Evolutionary conservation across 192 early-diverging fungal genomes (phyloP).

Genomic region (Chytriomyces confervae): DNA sequence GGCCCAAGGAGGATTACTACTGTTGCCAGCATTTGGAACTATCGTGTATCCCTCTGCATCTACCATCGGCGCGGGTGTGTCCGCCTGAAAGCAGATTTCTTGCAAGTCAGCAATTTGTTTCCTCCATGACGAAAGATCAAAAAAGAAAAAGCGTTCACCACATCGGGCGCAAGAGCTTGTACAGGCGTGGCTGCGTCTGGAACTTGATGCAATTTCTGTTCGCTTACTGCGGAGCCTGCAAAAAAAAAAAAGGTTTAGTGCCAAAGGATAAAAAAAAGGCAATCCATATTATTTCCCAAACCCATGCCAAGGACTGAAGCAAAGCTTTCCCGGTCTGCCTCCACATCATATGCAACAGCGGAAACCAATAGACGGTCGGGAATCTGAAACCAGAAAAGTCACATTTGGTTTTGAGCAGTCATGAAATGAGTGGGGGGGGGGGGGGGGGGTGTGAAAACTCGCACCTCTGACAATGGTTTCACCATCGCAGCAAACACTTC

Average conservation of each 20-base stretch:
- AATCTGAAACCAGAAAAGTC: not conserved
- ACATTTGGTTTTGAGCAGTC: too few species aligned
- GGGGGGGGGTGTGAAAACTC: too few species aligned
- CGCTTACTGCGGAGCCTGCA: too few species aligned
- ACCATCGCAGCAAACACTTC: slow-evolving; percentile 34
- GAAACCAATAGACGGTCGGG: slow-evolving; percentile 42
- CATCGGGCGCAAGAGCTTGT: not conserved
- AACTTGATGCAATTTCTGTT: too few species aligned
- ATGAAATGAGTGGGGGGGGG: too few species aligned
- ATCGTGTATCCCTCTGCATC: slow-evolving; percentile 52
- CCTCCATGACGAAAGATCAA: too few species aligned
- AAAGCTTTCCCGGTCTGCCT: slow-evolving; percentile 33
- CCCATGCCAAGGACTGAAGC: slow-evolving; percentile 32
- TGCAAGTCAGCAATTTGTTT: too few species aligned
- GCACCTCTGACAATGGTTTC: slow-evolving; percentile 27
- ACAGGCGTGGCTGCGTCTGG: not conserved
- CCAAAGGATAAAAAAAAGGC: not conserved
- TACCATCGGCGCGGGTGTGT: slow-evolving; percentile 19
- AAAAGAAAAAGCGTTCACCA: slow-evolving; percentile 15
- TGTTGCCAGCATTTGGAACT: slow-evolving; percentile 5
- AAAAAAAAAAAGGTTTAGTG: too few species aligned
- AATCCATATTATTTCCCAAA: not conserved
- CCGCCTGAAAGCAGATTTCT: not conserved
- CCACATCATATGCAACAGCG: slow-evolving; percentile 36
- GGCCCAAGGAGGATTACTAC: slow-evolving; percentile 14